Evolutionary conservation across 345 rosid genomes (phyloP), one percentile per base, ranked within the genome.

Genomic region (Corchorus olitorius): DNA sequence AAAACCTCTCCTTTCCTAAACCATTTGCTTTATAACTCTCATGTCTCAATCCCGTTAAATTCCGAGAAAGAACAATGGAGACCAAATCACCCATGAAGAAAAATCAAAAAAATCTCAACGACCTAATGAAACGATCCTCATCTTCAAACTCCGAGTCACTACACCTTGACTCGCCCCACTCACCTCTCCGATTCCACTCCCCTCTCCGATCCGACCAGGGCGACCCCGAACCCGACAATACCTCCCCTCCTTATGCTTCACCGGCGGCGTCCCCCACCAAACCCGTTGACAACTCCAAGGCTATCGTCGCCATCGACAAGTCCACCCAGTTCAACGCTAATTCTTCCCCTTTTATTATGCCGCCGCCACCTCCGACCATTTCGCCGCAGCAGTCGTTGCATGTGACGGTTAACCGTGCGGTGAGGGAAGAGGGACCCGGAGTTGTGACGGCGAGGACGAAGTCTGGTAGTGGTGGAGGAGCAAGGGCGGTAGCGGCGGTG

Each of bases 141-240:
- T 93, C 99, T 12, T 86, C 91, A 15, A 88, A 87, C 82, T 90
- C 95, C 35, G 94, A 90, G 33, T 59, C 84, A 0, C 75, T 65
- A 66, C 83, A 78, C 71, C 61, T 64, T 13, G 94, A 91, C 35
- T 92, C 97, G 5, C 90, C 88, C 45, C 92, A 72, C 84, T 90
- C 96, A 3, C 96, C 96, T 16, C 94, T 89, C 76, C 84, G 89
- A 6, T 82, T 76, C 84, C 85, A 87, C 65, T 89, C 98, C 13
- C 98, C 97, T 1, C 81, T 84, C 78, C 85, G 76, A 50, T 91
- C 92, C 78, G 95, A 95, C 75, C 89, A 81, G 20, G 90, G 86
- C 19, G 93, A 88, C 72, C 87, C 76, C 65, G 77, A 81, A 64
- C 72, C 56, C 58, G 87, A 85, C 37, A 83, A 82, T 35, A 89